Percentiles rank a stretch among this genome's conserved stretches.
phyloP scores from a whole-genome alignment of 2,329 filamentous ascomycete genomes.

The Trichophyton benhamiae region DNA sequence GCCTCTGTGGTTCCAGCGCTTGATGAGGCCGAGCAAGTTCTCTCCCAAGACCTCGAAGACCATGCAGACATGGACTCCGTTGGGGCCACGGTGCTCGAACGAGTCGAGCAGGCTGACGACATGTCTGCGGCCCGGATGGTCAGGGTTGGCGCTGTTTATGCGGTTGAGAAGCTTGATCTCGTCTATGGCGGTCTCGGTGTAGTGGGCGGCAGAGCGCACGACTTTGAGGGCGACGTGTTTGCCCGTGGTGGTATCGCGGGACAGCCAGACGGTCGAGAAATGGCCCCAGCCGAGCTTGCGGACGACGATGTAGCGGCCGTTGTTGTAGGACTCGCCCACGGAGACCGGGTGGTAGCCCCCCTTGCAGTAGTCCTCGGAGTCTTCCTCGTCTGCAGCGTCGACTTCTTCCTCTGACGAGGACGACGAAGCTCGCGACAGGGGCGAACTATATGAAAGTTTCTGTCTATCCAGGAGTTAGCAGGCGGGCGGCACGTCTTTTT shows the following conservation, averaged over 20 bases:
- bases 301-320: conserved; percentile 90
- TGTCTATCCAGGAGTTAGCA: not conserved
- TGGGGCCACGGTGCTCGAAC: conserved; percentile 94
- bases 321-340: conserved; percentile 93
- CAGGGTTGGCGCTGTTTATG: conserved; percentile 88
- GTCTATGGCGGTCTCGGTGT: conserved; percentile 96
- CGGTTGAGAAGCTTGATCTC: conserved; percentile 97
- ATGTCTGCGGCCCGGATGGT: conserved; percentile 86
- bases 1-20: conserved; percentile 94
- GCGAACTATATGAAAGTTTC: conserved; percentile 20
- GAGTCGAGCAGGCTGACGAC: conserved; percentile 93
- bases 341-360: conserved; percentile 93
- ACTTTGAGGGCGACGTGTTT: conserved; percentile 98
- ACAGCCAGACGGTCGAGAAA: conserved; percentile 90
- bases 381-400: conserved; percentile 93
- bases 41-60: conserved; percentile 96
- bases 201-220: conserved; percentile 92
- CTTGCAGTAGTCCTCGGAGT: conserved; percentile 98
- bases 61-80: conserved; percentile 97
- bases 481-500: not conserved
- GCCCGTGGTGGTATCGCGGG: conserved; percentile 69
- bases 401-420: conserved; percentile 75
- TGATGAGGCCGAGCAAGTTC: conserved; percentile 88
- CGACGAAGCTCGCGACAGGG: conserved; percentile 53
- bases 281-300: conserved; percentile 97